A percentile compares a stretch with the other conserved stretches of the same genome.
Conservation (phyloP, 352 stramenopile species). For the Phytophthora sojae region DNA sequence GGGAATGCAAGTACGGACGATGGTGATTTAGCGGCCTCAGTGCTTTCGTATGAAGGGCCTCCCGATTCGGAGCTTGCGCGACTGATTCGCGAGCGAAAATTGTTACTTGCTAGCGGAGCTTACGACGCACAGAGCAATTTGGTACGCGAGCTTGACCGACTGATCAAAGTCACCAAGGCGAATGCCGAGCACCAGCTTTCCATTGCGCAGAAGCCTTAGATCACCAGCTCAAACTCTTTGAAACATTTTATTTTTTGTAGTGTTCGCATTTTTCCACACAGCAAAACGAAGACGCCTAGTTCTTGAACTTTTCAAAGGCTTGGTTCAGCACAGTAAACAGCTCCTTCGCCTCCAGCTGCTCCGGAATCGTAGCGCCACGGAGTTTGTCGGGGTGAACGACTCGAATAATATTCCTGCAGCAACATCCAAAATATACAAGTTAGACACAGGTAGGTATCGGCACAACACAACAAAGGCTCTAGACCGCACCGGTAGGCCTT, state of each 20-base stretch:
- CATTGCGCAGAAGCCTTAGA: slow-evolving; percentile 2
- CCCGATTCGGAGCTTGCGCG: slow-evolving; percentile 47
- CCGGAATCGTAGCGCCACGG: slow-evolving; percentile 72
- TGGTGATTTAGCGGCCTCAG: neutral
- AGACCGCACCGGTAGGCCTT: slow-evolving; percentile 79
- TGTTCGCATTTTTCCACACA: neutral
- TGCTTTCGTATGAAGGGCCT: slow-evolving; percentile 1
- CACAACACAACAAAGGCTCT: slow-evolving; percentile 6
- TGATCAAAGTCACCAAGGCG: slow-evolving; percentile 46
- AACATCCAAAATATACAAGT: neutral
- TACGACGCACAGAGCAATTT: slow-evolving; percentile 75
- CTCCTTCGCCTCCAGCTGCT: slow-evolving; percentile 87
- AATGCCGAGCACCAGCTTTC: slow-evolving; percentile 31
- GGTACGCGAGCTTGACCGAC: slow-evolving; percentile 69
- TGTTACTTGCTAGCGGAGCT: slow-evolving; percentile 64
- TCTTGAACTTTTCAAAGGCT: slow-evolving; percentile 90
- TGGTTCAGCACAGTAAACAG: slow-evolving; percentile 90
- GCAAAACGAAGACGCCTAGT: slow-evolving; percentile 30
- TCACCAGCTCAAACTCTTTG: too few relatives aligned
- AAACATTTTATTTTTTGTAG: slow-evolving; percentile 20
- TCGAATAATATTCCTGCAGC: slow-evolving; percentile 80
- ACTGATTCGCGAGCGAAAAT: slow-evolving; percentile 59
- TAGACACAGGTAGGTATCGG: neutral
- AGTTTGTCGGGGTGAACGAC: slow-evolving; percentile 90
- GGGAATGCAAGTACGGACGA: slow-evolving; percentile 1